Conservation (phyloP, 495 filamentous ascomycete species). For the Penicillium lividum region DNA sequence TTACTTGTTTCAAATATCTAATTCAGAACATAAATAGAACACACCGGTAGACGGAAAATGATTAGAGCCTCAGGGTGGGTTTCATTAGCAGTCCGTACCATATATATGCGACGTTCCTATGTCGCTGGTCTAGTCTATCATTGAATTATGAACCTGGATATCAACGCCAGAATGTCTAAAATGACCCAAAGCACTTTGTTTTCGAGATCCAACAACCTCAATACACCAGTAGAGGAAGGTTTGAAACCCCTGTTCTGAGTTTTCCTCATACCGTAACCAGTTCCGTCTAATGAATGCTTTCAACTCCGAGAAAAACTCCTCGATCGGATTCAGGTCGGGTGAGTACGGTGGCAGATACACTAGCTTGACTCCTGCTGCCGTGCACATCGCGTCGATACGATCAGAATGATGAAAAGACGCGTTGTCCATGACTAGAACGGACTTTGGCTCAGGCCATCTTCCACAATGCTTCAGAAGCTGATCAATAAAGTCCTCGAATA, state of each 20-base stretch:
- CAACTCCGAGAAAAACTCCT: slow-evolving; percentile 16
- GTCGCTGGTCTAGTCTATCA: background rate
- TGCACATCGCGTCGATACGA: background rate
- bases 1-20: background rate
- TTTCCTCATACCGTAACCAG: slow-evolving; percentile 11
- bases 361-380: slow-evolving; percentile 5
- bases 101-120: slow-evolving; percentile 1
- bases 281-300: slow-evolving; percentile 15
- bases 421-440: background rate
- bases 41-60: background rate
- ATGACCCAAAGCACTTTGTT: slow-evolving; percentile 15
- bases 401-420: background rate
- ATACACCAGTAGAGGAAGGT: slow-evolving; percentile 12
- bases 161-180: slow-evolving; percentile 12
- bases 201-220: slow-evolving; percentile 11
- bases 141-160: slow-evolving; percentile 5
- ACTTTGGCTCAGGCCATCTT: slow-evolving; percentile 1
- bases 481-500: background rate
- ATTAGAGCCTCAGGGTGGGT: background rate
- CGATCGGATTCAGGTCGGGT: slow-evolving; percentile 13
- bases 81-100: background rate
- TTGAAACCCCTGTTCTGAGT: slow-evolving; percentile 11
- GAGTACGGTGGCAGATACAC: slow-evolving; percentile 15
- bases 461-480: background rate
- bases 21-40: background rate